Evolutionary conservation across 768 basidiomycete genomes (phyloP).

Genomic region (Suillus fuscotomentosus): DNA sequence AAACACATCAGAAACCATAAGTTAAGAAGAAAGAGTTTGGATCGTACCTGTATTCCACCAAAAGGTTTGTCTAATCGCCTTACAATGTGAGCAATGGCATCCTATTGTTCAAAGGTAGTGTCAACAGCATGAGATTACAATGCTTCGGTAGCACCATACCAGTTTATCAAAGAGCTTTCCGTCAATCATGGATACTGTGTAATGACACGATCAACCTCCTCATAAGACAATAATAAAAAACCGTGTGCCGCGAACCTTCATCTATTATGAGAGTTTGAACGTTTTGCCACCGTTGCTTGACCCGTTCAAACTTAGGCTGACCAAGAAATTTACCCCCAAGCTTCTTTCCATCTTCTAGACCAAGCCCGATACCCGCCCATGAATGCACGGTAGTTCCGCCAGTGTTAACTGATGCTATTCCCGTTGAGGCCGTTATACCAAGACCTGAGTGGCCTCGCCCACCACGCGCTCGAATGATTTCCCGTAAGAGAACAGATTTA

Average conservation of each 20-base stretch:
- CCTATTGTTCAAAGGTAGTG: slow-evolving; percentile 42
- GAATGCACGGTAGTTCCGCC: slow-evolving; percentile 81
- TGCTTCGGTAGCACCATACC: slow-evolving; percentile 33
- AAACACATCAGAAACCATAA: slow-evolving; percentile 3
- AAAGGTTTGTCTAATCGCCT: slow-evolving; percentile 59
- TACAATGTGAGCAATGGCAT: slow-evolving; percentile 58
- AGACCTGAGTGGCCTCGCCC: slow-evolving; percentile 36
- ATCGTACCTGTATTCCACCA: slow-evolving; percentile 89
- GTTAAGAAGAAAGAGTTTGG: slow-evolving; percentile 21
- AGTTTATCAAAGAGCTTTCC: slow-evolving; percentile 80
- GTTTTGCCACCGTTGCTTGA: slow-evolving; percentile 60
- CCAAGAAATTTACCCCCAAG: slow-evolving; percentile 55
- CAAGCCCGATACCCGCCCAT: slow-evolving; percentile 80
- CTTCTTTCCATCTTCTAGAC: slow-evolving; percentile 50
- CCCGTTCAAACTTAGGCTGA: slow-evolving; percentile 33
- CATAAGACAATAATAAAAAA: neutral
- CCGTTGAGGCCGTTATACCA: slow-evolving; percentile 78
- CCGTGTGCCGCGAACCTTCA: slow-evolving; percentile 55
- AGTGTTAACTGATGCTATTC: slow-evolving; percentile 81
- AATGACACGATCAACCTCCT: slow-evolving; percentile 2
- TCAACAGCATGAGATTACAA: slow-evolving; percentile 26
- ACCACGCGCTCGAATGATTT: slow-evolving; percentile 59
- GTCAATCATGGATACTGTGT: slow-evolving; percentile 86
- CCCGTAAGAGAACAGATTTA: slow-evolving; percentile 77
- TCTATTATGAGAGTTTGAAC: slow-evolving; percentile 77